Percentiles rank a stretch among this genome's conserved stretches.
phyloP scores from a whole-genome alignment of 2,329 filamentous ascomycete species.

The Cladosporium sp. region DNA sequence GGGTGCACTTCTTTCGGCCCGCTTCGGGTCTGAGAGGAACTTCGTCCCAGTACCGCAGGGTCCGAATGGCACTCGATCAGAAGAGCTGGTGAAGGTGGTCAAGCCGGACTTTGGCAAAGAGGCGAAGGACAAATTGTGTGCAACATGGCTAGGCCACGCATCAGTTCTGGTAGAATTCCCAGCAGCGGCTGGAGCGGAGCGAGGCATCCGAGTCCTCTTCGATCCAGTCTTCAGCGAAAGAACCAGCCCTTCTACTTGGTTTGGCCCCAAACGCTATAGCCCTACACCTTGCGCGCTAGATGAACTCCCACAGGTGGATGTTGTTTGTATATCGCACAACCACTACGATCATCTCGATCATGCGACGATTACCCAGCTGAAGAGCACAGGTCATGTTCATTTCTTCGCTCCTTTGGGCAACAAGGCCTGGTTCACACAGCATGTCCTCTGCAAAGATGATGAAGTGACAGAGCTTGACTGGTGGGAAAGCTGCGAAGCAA shows the following conservation, averaged over 20 bases:
- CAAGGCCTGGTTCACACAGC: constrained; percentile 40
- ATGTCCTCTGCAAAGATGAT: constrained; percentile 40
- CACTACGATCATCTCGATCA: constrained; percentile 59
- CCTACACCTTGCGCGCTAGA: constrained; percentile 51
- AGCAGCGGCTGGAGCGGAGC: constrained; percentile 28
- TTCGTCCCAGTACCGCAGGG: constrained; percentile 48
- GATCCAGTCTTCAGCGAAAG: constrained; percentile 56
- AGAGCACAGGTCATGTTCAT: constrained; percentile 40
- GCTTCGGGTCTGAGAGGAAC: constrained; percentile 44
- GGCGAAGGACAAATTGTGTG: constrained; percentile 39
- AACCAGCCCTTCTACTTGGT: constrained; percentile 47
- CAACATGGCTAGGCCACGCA: constrained; percentile 56
- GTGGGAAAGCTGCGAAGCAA: constrained; percentile 48
- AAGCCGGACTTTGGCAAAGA: constrained; percentile 43
- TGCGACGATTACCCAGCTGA: constrained; percentile 45
- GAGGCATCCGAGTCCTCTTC: constrained; percentile 50
- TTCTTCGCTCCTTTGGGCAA: constrained; percentile 47
- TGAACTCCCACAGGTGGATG: constrained; percentile 54
- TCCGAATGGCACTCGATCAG: constrained; percentile 31
- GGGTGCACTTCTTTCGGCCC: constrained; percentile 35
- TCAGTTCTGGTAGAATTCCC: constrained; percentile 50
- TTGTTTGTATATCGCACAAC: constrained; percentile 56
- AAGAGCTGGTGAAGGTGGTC: constrained; percentile 45
- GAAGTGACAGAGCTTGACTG: constrained; percentile 52
- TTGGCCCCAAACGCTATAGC: constrained; percentile 55